Evolutionary conservation across 805 yeast genomes (phyloP).

Genomic region (Isabelozyma rhagii): DNA sequence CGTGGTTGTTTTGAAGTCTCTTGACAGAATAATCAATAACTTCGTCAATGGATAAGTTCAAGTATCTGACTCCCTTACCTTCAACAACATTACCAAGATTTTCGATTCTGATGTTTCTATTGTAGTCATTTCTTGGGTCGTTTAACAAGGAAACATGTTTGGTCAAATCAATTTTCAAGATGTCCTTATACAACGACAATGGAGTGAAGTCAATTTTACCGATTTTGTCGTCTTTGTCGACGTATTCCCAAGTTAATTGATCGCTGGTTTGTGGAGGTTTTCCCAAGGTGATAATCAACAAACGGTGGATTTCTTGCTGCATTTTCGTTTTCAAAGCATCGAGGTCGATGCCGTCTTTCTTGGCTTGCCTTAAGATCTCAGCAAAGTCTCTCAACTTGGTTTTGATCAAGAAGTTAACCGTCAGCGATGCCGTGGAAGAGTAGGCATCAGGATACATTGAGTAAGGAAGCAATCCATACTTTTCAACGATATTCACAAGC

Average conservation of each 20-base stretch:
- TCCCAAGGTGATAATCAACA: conserved; percentile 17
- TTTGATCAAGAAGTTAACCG: conserved; percentile 14
- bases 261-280: conserved; percentile 12
- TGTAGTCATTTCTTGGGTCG: conserved; percentile 17
- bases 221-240: conserved; percentile 12
- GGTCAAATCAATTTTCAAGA: conserved; percentile 11
- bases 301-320: conserved; percentile 15
- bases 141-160: conserved; percentile 14
- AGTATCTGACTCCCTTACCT: conserved; percentile 13
- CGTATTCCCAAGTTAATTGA: conserved; percentile 12
- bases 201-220: conserved; percentile 13
- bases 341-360: background rate
- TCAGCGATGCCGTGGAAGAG: conserved; percentile 14
- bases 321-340: conserved; percentile 4
- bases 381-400: conserved; percentile 19
- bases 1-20: conserved; percentile 10
- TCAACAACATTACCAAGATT: conserved; percentile 16
- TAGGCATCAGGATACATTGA: conserved; percentile 15
- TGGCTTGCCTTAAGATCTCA: conserved; percentile 9
- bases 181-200: conserved; percentile 10
- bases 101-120: conserved; percentile 11
- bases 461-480: conserved; percentile 16
- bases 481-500: conserved; percentile 15
- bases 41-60: conserved; percentile 12
- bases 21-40: conserved; percentile 13